Conservation (phyloP, 768 basidiomycete species). For the Hortiboletus flavorubellus region DNA sequence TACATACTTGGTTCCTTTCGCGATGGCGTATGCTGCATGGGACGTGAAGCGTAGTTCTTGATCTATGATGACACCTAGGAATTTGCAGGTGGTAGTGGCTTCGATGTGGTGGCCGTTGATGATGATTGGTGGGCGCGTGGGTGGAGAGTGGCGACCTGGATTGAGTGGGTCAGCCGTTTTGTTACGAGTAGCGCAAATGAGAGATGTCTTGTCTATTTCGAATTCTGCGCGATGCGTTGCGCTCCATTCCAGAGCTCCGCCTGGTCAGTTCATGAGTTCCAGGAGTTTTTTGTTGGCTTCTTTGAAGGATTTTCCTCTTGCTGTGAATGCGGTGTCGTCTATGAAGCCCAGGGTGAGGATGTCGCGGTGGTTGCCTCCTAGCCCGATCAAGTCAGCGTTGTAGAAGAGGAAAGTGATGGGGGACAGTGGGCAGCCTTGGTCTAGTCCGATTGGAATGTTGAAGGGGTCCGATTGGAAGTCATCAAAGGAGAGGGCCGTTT, state of each 20-base stretch:
- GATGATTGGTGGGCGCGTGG: not conserved
- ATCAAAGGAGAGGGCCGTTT: slow-evolving; percentile 19
- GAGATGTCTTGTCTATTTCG: not conserved
- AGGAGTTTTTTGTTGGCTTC: not conserved
- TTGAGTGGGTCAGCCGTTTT: not conserved
- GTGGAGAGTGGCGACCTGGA: too few species aligned
- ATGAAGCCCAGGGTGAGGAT: not conserved
- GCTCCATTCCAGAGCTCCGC: not conserved
- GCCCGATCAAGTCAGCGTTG: slow-evolving; percentile 23
- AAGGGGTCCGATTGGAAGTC: slow-evolving; percentile 20
- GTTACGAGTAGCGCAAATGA: not conserved
- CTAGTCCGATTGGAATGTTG: slow-evolving; percentile 21
- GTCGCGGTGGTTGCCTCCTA: too few species aligned
- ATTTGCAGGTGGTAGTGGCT: not conserved
- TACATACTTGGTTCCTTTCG: not conserved
- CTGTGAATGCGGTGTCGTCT: not conserved
- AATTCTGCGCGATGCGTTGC: not conserved
- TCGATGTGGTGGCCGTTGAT: not conserved
- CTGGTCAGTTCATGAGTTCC: not conserved
- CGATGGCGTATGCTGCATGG: not conserved
- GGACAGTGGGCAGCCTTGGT: slow-evolving; percentile 33
- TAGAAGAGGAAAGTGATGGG: slow-evolving; percentile 27
- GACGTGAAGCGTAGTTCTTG: not conserved
- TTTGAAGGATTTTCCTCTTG: not conserved
- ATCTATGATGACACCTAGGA: not conserved